These are phyloP conservation scores for Teratosphaeria viscida DNA, from an alignment of 2,329 filamentous ascomycete species.

Conservation along the genomic window DNA sequence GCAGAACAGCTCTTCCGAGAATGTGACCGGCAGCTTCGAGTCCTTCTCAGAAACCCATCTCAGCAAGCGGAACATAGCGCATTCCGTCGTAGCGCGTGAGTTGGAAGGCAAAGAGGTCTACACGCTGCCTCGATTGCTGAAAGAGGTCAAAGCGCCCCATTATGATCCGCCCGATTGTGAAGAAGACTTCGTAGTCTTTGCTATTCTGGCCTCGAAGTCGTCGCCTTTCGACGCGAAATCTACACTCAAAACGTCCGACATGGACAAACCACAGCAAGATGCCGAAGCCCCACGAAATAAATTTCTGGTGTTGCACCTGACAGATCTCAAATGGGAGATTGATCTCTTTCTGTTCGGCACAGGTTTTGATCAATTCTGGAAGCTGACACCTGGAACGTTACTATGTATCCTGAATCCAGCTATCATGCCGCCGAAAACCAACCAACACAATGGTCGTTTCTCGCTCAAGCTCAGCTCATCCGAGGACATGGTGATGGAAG, in stretches of 20 bases:
- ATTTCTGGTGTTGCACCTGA: constrained; percentile 85
- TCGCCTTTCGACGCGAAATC: constrained; percentile 57
- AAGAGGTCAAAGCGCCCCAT: constrained; percentile 68
- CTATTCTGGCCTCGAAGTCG: constrained; percentile 79
- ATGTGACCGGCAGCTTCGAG: constrained; percentile 48
- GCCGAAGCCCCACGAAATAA: constrained; percentile 54
- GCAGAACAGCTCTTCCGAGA: constrained; percentile 7
- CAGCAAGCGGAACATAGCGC: constrained; percentile 70
- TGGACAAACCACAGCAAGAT: constrained; percentile 11
- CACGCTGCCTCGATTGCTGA: constrained; percentile 68
- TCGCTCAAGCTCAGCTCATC: constrained; percentile 75
- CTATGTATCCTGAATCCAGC: constrained; percentile 85
- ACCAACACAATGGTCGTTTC: constrained; percentile 71
- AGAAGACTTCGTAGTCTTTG: constrained; percentile 81
- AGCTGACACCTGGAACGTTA: constrained; percentile 80
- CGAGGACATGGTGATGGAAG: constrained; percentile 79
- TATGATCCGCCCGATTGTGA: constrained; percentile 75
- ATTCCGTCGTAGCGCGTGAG: constrained; percentile 67
- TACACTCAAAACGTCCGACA: constrained; percentile 31
- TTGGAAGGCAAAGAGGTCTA: constrained; percentile 69
- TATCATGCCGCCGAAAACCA: constrained; percentile 75
- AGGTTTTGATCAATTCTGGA: constrained; percentile 89
- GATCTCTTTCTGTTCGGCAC: constrained; percentile 87
- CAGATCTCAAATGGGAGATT: constrained; percentile 80
- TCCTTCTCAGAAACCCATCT: constrained; percentile 78